Conservation (phyloP, 192 early-diverging fungal species). For the Coemansia sp. region DNA sequence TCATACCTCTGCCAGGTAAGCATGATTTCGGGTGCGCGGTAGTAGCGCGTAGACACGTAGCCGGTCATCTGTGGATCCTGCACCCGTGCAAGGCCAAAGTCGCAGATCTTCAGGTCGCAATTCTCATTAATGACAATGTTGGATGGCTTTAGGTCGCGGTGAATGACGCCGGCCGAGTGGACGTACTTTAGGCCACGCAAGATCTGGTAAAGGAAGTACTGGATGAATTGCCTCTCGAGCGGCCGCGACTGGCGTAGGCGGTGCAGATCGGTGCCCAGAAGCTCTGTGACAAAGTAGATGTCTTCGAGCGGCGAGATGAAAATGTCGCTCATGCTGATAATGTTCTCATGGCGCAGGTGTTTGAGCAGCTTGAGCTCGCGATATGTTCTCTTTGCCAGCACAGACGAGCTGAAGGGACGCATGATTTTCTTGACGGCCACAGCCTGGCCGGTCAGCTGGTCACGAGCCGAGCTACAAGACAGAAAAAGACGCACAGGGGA, state of each 20-base stretch:
- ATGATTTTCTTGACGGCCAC: slow-evolving; percentile 98
- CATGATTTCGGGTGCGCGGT: slow-evolving; percentile 98
- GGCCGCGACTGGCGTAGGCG: slow-evolving; percentile 86
- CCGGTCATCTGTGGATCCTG: slow-evolving; percentile 97
- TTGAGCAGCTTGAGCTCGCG: slow-evolving; percentile 93
- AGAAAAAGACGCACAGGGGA: background rate
- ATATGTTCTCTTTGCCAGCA: slow-evolving; percentile 93
- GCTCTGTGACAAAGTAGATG: slow-evolving; percentile 97
- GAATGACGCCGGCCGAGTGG: slow-evolving; percentile 93
- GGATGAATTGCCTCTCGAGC: slow-evolving; percentile 91
- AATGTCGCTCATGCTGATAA: slow-evolving; percentile 90
- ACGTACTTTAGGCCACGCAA: slow-evolving; percentile 91
- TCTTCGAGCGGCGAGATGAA: slow-evolving; percentile 92
- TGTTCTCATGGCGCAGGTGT: slow-evolving; percentile 93
- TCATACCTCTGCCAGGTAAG: slow-evolving; percentile 97
- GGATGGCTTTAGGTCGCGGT: slow-evolving; percentile 94
- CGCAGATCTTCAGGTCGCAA: slow-evolving; percentile 98
- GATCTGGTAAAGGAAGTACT: slow-evolving; percentile 98
- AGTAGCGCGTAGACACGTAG: slow-evolving; percentile 96
- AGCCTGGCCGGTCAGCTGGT: slow-evolving; percentile 77
- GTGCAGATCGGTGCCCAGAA: slow-evolving; percentile 94
- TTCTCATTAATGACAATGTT: slow-evolving; percentile 98
- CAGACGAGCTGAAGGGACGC: slow-evolving; percentile 89
- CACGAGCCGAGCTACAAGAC: slow-evolving; percentile 77
- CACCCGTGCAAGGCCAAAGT: slow-evolving; percentile 94